A percentile compares a stretch with the other conserved stretches of the same genome.
Evolutionary conservation across 768 basidiomycete genomes (phyloP).

Genomic region (Rhizopogon salebrosus): DNA sequence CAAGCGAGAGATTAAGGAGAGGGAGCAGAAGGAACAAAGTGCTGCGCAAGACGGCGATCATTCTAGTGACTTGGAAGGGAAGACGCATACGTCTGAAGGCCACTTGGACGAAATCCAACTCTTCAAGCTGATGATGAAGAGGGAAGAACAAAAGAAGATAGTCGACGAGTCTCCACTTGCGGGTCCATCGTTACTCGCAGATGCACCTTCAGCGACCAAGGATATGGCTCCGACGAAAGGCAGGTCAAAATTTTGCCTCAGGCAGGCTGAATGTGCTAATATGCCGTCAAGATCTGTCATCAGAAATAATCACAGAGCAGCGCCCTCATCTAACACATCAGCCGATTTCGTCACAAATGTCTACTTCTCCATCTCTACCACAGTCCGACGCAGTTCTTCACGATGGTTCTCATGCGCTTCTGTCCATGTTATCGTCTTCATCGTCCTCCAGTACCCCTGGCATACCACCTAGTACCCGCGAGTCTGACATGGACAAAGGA

Average conservation of each 20-base stretch:
- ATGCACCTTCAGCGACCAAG: neutral
- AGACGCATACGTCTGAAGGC: conserved; percentile 25
- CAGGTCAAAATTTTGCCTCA: neutral
- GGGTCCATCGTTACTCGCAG: neutral
- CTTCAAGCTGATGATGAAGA: conserved; percentile 80
- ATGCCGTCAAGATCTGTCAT: neutral
- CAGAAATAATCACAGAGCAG: neutral
- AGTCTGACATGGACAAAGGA: conserved; percentile 17
- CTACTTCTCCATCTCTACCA: conserved; percentile 10
- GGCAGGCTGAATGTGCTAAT: neutral
- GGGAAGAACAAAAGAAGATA: conserved; percentile 54
- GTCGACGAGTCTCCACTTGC: conserved; percentile 15
- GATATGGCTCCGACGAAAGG: conserved; percentile 8
- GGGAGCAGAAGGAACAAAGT: conserved; percentile 47
- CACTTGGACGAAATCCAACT: conserved; percentile 78
- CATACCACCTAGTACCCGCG: conserved; percentile 1
- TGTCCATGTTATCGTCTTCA: conserved; percentile 9
- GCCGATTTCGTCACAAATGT: conserved; percentile 4
- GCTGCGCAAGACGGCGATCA: conserved; percentile 12
- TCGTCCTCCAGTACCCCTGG: conserved; percentile 7
- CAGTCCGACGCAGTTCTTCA: conserved; percentile 9
- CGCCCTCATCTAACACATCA: neutral
- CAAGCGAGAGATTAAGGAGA: conserved; percentile 81
- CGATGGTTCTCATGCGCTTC: conserved; percentile 2
- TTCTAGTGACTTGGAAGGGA: conserved; percentile 12